Conservation (phyloP, 441 rosid genomes). For the Oxalis stricta region DNA sequence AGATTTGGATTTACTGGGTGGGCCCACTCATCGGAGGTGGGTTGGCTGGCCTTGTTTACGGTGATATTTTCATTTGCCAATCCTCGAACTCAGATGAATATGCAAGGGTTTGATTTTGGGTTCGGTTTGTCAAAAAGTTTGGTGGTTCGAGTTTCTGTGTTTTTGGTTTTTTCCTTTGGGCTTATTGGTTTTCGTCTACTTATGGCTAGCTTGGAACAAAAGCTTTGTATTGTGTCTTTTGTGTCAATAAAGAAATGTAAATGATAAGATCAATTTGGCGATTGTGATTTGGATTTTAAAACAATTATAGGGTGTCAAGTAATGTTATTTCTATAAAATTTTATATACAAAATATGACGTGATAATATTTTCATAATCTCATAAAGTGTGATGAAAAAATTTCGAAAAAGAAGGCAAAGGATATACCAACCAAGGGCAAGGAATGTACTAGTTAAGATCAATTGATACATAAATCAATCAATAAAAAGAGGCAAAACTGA, state of each 20-base stretch:
- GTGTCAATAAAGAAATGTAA: slow-evolving; percentile 14
- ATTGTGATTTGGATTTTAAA: not conserved
- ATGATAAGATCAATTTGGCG: slow-evolving; percentile 6
- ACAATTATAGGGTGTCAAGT: no score
- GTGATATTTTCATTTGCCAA: slow-evolving; percentile 57
- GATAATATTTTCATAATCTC: no score
- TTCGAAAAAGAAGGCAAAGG: no score
- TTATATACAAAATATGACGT: no score
- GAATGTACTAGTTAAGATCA: no score
- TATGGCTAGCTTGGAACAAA: no score
- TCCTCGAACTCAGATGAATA: slow-evolving; percentile 23
- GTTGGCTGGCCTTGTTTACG: slow-evolving; percentile 65
- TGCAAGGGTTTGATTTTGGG: no score
- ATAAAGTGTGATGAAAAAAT: no score
- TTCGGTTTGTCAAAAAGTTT: not conserved
- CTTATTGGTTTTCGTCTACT: slow-evolving; percentile 1
- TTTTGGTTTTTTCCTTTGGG: not conserved
- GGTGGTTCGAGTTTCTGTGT: not conserved
- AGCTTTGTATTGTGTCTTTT: not conserved
- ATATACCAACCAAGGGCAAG: no score
- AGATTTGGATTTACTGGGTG: slow-evolving; percentile 73
- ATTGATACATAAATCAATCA: no score
- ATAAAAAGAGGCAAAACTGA: no score
- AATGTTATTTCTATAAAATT: no score
- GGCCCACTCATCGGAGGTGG: slow-evolving; percentile 83